Base-by-base conservation (phyloP, 306 rosid genomes). In the Benincasa hispida region DNA sequence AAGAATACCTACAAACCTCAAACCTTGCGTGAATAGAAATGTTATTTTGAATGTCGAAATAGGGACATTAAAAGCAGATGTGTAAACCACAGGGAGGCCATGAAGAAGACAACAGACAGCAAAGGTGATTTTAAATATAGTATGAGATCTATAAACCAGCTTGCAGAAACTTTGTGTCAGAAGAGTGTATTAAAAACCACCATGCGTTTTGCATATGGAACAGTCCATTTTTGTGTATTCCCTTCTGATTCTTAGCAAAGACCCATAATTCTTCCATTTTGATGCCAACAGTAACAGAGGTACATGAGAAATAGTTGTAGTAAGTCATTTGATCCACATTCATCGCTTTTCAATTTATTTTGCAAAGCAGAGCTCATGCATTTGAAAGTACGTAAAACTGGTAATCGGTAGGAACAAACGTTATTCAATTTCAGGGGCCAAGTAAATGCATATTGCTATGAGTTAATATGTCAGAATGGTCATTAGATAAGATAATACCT, bases 401-500 rank as follows among this genome's bases (percentile, higher is more conserved):
- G n/a, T 37, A 37, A n/a, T 21, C 37, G 5, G 72, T 66, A 66
- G 72, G 74, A 39, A 60, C 68, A 28, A 17, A 67, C 5, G n/a
- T 12, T 25, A 41, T 21, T 67, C 54, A 41, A 67, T 18, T 39
- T 37, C 24, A 68, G 51, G 55, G 55, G 56, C 35, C 10, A 45
- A 22, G n/a, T 69, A 45, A n/a, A 45, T 42, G 37, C 58, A 47
- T 47, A 8, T 70, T 27, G 57, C 18, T 69, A 22, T 24, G 32
- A 14, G 37, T 15, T 76, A 37, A 60, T 18, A 76, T 76, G 30
- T 75, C 78, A 25, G 19, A 78, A 39, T 60, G 74, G 41, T 47
- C 51, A 48, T 48, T 81, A 25, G 68, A 79, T 65, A 27, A 50
- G 47, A 63, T 65, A 37, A n/a, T 85, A 92, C 97, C 97, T 92